Percentiles rank a stretch among this genome's conserved stretches.
phyloP scores from a whole-genome alignment of 73 alveolate species.

The Paramecium bursaria region DNA sequence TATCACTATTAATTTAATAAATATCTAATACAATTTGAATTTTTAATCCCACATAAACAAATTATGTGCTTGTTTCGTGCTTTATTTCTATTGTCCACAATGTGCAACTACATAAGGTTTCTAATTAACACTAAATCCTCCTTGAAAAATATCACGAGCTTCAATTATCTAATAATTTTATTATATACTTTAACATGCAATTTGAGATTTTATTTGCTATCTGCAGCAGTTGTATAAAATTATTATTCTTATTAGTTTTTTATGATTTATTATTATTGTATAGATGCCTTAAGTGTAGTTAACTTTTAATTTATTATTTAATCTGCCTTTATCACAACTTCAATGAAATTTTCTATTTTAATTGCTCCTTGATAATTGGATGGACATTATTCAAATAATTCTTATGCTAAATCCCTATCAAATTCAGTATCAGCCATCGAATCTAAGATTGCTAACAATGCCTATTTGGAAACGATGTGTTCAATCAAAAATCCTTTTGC shows the following conservation, averaged over 20 bases:
- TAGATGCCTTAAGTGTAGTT: constrained; percentile 10
- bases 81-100: background rate
- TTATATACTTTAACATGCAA: constrained; percentile 1
- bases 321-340: constrained; percentile 29
- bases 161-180: too few species aligned
- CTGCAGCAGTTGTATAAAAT: background rate
- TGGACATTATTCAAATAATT: constrained; percentile 39
- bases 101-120: constrained; percentile 44
- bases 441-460: constrained; percentile 36
- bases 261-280: too few species aligned
- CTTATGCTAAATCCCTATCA: constrained; percentile 46
- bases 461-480: constrained; percentile 4
- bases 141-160: constrained; percentile 3
- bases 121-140: background rate
- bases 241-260: background rate
- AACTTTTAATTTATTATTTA: constrained; percentile 14
- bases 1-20: background rate
- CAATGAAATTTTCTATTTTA: constrained; percentile 52
- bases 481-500: constrained; percentile 18
- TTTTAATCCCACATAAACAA: constrained; percentile 29
- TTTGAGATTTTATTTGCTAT: background rate
- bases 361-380: constrained; percentile 1
- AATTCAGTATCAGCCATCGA: background rate
- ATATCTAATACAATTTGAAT: background rate
- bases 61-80: constrained; percentile 22